Percentiles rank a stretch among this genome's conserved stretches.
Conservation (phyloP, 2,329 filamentous ascomycete species). For the Hirsutella minnesotensis region DNA sequence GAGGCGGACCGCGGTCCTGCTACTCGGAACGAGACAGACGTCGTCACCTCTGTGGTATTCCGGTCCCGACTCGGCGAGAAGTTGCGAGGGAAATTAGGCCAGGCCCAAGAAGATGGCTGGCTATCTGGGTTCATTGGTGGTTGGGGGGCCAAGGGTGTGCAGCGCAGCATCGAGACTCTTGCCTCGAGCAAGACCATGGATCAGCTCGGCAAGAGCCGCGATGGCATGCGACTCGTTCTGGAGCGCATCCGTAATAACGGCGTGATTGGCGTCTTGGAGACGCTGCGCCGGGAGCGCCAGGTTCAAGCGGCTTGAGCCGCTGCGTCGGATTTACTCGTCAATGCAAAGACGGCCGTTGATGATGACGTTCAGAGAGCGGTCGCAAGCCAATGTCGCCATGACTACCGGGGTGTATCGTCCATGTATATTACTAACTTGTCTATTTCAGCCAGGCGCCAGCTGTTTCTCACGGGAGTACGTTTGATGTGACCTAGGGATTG, state of each 20-base stretch:
- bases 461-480: conserved; percentile 9
- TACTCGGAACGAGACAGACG: conserved; percentile 41
- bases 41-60: conserved; percentile 63
- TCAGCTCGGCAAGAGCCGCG: conserved; percentile 67
- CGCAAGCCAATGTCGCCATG: too few species aligned
- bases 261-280: conserved; percentile 45
- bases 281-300: conserved; percentile 33
- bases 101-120: conserved; percentile 35
- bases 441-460: conserved; percentile 23
- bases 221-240: conserved; percentile 74
- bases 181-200: conserved; percentile 67
- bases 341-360: too few species aligned
- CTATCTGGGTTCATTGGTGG: conserved; percentile 39
- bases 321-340: conserved; percentile 2
- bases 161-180: conserved; percentile 68
- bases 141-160: conserved; percentile 60
- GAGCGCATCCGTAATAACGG: conserved; percentile 52
- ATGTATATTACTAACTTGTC: conserved; percentile 19
- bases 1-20: conserved; percentile 13
- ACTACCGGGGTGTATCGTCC: conserved; percentile 9
- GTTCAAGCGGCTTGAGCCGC: conserved; percentile 10
- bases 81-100: conserved; percentile 41
- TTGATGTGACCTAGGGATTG: conserved; percentile 5
- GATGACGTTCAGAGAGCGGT: too few species aligned
- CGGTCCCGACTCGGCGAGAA: conserved; percentile 61